These are phyloP conservation scores for Mucor circinelloides DNA, from an alignment of 371 early-diverging fungal genomes.

Conservation along the genomic window DNA sequence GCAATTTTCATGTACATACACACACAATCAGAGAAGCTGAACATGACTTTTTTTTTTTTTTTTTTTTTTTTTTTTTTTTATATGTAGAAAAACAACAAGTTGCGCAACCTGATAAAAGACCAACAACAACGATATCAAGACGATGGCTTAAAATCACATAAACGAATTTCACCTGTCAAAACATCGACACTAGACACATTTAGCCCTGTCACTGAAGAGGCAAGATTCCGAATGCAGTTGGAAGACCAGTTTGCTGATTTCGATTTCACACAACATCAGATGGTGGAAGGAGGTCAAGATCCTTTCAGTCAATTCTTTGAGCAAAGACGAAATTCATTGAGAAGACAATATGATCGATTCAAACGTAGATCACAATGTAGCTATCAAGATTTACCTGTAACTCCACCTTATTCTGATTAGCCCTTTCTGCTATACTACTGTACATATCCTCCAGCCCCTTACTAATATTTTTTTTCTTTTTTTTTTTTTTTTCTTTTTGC, in stretches of 20 bases:
- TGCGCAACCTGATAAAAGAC: neutral
- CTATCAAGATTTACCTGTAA: neutral
- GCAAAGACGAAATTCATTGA: conserved; percentile 22
- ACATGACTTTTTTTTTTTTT: neutral
- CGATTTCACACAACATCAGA: conserved; percentile 24
- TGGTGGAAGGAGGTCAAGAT: conserved; percentile 13
- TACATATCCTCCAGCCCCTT: neutral
- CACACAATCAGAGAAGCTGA: neutral
- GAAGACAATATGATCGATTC: conserved; percentile 21
- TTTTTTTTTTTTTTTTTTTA: no score
- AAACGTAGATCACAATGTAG: conserved; percentile 21
- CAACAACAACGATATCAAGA: conserved; percentile 13
- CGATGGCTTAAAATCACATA: conserved; percentile 23
- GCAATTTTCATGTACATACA: neutral
- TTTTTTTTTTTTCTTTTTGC: neutral
- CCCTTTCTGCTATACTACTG: neutral
- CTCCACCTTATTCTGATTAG: conserved; percentile 15
- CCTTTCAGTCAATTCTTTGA: conserved; percentile 13
- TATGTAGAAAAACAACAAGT: neutral
- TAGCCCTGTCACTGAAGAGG: conserved; percentile 33
- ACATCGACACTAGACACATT: neutral
- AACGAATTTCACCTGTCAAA: conserved; percentile 17
- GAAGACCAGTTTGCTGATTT: conserved; percentile 31
- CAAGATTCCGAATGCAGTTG: conserved; percentile 25
- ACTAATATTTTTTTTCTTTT: neutral